Percentiles rank a stretch among this genome's conserved stretches.
phyloP scores from a whole-genome alignment of 2,329 filamentous ascomycete genomes.

The Colletotrichum kahawae region DNA sequence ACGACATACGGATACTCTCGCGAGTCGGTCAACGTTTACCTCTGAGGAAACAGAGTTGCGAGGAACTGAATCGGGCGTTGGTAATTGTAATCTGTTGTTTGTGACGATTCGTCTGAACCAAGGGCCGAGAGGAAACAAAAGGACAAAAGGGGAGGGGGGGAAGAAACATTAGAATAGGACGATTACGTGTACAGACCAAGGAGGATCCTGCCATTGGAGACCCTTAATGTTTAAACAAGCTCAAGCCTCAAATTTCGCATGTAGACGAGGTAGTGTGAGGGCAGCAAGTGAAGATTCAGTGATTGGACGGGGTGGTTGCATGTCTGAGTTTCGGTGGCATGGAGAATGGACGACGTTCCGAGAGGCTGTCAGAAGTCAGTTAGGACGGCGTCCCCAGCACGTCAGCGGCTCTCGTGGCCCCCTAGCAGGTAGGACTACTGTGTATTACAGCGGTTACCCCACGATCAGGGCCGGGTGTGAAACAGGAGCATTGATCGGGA shows the following conservation, averaged over 20 bases:
- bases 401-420: background rate
- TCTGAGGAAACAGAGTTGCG: background rate
- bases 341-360: background rate
- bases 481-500: constrained; percentile 21
- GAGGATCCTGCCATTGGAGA: background rate
- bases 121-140: background rate
- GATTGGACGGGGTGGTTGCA: background rate
- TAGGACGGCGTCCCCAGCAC: background rate
- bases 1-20: constrained; percentile 11
- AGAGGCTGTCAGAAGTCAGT: background rate
- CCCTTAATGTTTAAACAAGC: background rate
- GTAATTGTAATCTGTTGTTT: background rate
- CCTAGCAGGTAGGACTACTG: no score
- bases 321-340: background rate
- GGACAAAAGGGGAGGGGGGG: background rate
- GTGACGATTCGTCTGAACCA: background rate
- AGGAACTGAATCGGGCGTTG: background rate
- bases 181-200: background rate
- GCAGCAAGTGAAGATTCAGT: background rate
- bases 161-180: background rate
- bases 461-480: constrained; percentile 2
- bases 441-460: background rate
- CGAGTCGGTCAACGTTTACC: constrained; percentile 1
- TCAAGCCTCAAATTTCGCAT: background rate
- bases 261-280: background rate